These are phyloP conservation scores for Metarhizium sp. DNA, from an alignment of 2,329 filamentous ascomycete genomes.

Conservation along the genomic window DNA sequence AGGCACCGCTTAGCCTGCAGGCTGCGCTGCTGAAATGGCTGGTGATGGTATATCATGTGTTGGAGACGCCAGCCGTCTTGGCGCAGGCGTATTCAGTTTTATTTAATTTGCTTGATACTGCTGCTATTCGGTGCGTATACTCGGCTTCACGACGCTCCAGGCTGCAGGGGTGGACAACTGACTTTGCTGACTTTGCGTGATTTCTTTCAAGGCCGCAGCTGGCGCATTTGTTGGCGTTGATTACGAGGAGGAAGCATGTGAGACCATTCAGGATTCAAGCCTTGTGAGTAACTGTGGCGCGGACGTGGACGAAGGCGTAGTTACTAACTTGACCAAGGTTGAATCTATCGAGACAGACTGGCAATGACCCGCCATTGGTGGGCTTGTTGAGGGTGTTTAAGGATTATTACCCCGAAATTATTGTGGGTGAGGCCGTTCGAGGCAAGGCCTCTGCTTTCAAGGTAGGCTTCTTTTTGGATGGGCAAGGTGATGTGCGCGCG, in stretches of 20 bases:
- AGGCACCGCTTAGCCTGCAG: conserved; percentile 64
- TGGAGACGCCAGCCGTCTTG: conserved; percentile 54
- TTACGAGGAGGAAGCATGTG: conserved; percentile 75
- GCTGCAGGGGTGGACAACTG: not conserved
- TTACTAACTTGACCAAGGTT: conserved; percentile 32
- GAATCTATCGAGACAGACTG: conserved; percentile 47
- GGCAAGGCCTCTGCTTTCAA: conserved; percentile 55
- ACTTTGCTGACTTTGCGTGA: not conserved
- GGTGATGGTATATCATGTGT: conserved; percentile 61
- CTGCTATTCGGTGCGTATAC: conserved; percentile 52
- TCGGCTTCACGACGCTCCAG: not conserved
- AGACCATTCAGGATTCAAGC: conserved; percentile 74
- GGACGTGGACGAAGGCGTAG: not conserved
- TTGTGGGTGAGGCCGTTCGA: conserved; percentile 58
- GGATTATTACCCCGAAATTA: conserved; percentile 84
- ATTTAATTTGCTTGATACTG: conserved; percentile 75
- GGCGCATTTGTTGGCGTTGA: conserved; percentile 69
- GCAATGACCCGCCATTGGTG: conserved; percentile 64
- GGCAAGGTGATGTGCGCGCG: too few relatives aligned
- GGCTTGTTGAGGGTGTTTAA: conserved; percentile 77
- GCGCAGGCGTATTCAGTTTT: conserved; percentile 65
- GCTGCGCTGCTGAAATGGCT: conserved; percentile 68
- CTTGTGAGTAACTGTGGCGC: conserved; percentile 38
- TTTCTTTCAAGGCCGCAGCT: conserved; percentile 39
- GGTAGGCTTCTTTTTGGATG: conserved; percentile 21